Evolutionary conservation across 768 basidiomycete genomes (phyloP).

Genomic region (Obba rivulosa): DNA sequence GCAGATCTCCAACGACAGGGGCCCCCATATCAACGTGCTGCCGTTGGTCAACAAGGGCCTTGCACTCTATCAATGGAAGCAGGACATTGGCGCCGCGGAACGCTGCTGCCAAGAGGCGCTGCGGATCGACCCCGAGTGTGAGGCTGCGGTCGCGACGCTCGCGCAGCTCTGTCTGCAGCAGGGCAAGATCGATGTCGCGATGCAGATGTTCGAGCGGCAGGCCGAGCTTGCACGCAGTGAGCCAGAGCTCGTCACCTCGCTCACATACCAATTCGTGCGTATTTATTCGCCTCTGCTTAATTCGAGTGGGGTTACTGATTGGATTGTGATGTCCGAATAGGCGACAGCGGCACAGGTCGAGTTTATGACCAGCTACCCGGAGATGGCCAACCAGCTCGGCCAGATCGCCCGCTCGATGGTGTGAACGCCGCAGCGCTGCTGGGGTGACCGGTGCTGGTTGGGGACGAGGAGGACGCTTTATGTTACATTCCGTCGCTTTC

Average conservation of each 20-base stretch:
- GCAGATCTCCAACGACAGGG: conserved; percentile 32
- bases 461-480: no score
- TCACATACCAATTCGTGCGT: conserved; percentile 77
- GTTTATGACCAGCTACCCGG: conserved; percentile 80
- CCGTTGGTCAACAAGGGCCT: conserved; percentile 98
- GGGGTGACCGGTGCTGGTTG: no score
- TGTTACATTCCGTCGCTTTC: background rate
- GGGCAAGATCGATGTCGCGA: conserved; percentile 79
- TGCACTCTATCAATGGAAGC: conserved; percentile 92
- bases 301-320: conserved; percentile 1
- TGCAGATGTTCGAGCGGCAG: conserved; percentile 81
- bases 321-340: conserved; percentile 27
- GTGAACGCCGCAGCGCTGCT: conserved; percentile 6
- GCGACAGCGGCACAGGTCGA: conserved; percentile 79
- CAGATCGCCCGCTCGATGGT: conserved; percentile 39
- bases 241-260: conserved; percentile 72
- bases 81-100: conserved; percentile 81
- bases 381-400: conserved; percentile 67
- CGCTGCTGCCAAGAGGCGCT: conserved; percentile 85
- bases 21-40: conserved; percentile 61
- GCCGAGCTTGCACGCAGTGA: conserved; percentile 86
- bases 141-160: conserved; percentile 92
- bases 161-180: conserved; percentile 92
- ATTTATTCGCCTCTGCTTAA: background rate
- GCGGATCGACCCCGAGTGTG: conserved; percentile 85